A percentile compares a stretch with the other conserved stretches of the same genome.
phyloP scores from a whole-genome alignment of 2,329 filamentous ascomycete species.

The Chrysoporthe puriensis region DNA sequence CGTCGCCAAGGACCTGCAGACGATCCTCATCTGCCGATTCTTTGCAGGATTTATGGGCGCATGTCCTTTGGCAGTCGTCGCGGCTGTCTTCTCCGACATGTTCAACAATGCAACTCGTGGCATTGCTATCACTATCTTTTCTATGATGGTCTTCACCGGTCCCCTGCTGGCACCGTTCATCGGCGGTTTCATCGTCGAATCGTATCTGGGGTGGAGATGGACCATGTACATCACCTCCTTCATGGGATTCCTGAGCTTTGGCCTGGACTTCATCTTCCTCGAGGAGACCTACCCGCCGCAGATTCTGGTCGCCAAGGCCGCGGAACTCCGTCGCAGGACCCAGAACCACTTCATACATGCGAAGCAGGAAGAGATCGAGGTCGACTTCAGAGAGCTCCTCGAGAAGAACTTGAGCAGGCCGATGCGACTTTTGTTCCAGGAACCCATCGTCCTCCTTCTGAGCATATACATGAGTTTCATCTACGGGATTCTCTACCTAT shows the following conservation, averaged over 20 bases:
- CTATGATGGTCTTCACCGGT: slow-evolving; percentile 67
- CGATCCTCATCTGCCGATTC: slow-evolving; percentile 72
- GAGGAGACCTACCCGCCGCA: slow-evolving; percentile 72
- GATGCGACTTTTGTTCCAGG: slow-evolving; percentile 65
- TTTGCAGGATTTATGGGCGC: slow-evolving; percentile 75
- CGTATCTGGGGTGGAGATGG: slow-evolving; percentile 73
- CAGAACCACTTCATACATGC: slow-evolving; percentile 73
- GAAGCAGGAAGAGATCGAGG: slow-evolving; percentile 72
- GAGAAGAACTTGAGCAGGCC: slow-evolving; percentile 70
- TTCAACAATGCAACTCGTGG: slow-evolving; percentile 67
- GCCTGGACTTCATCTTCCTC: slow-evolving; percentile 64
- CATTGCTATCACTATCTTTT: slow-evolving; percentile 60
- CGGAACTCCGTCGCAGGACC: slow-evolving; percentile 64
- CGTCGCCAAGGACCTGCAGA: slow-evolving; percentile 68
- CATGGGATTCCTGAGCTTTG: slow-evolving; percentile 65
- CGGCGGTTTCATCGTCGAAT: slow-evolving; percentile 68
- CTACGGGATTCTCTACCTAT: slow-evolving; percentile 79
- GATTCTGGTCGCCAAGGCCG: slow-evolving; percentile 64
- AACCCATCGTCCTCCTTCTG: slow-evolving; percentile 70
- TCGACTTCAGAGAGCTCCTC: slow-evolving; percentile 65
- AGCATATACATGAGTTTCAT: slow-evolving; percentile 77
- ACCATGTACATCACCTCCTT: slow-evolving; percentile 67
- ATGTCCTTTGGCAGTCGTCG: slow-evolving; percentile 69
- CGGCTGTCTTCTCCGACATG: slow-evolving; percentile 74
- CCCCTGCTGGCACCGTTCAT: slow-evolving; percentile 70